phyloP scores from a whole-genome alignment of 2,329 filamentous ascomycete genomes.

The Verticillium alfalfae region DNA sequence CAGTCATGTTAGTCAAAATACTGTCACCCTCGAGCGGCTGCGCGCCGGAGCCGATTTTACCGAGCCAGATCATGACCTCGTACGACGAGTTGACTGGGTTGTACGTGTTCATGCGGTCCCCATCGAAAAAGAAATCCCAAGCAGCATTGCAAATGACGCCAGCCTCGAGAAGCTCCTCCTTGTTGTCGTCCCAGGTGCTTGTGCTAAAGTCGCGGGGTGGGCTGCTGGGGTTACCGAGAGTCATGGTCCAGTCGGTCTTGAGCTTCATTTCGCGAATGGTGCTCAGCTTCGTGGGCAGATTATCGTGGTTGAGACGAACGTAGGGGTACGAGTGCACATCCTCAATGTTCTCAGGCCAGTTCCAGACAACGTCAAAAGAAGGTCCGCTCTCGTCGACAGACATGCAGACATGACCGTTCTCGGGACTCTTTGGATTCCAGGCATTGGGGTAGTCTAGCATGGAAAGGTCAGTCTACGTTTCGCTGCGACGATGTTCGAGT shows the following conservation, averaged over 20 bases:
- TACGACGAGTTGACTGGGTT: conserved; percentile 19
- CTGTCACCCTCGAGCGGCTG: conserved; percentile 18
- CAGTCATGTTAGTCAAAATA: conserved; percentile 15
- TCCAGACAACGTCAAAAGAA: conserved; percentile 24
- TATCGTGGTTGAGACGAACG: conserved; percentile 19
- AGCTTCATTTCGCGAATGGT: conserved; percentile 20
- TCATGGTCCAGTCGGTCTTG: conserved; percentile 21
- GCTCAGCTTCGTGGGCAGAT: conserved; percentile 18
- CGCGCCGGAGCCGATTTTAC: conserved; percentile 17
- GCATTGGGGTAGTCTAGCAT: conserved; percentile 16
- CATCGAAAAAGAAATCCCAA: conserved; percentile 25
- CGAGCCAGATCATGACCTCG: conserved; percentile 27
- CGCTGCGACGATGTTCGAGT: neutral
- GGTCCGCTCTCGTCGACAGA: conserved; percentile 19
- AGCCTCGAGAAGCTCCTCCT: conserved; percentile 12
- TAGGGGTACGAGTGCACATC: conserved; percentile 25
- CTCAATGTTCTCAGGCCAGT: conserved; percentile 17
- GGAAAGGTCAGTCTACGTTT: neutral
- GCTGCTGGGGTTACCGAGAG: conserved; percentile 14
- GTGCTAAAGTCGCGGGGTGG: conserved; percentile 11
- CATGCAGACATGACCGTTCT: conserved; percentile 22
- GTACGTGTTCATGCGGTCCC: conserved; percentile 14
- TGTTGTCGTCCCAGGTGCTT: conserved; percentile 13
- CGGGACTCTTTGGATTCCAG: conserved; percentile 25
- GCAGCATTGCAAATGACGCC: conserved; percentile 21